Evolutionary conservation across 2,329 filamentous ascomycete genomes (phyloP).

Genomic region (Aspergillus glaucus): DNA sequence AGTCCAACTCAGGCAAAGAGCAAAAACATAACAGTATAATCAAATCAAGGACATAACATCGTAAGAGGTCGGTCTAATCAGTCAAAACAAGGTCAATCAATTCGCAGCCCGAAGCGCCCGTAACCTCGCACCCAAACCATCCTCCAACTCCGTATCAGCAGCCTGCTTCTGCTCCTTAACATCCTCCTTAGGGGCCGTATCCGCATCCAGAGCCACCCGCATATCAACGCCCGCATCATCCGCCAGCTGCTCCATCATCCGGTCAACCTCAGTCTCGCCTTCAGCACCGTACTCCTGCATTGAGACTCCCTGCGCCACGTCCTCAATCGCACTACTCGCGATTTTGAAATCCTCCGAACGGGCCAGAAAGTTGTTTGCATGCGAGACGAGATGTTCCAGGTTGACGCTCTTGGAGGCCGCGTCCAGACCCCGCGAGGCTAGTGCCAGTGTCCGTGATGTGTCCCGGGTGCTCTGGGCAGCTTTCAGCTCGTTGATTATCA

Average conservation of each 20-base stretch:
- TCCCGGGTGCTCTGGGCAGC: conserved; percentile 44
- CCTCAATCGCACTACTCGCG: conserved; percentile 36
- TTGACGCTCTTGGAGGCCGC: conserved; percentile 41
- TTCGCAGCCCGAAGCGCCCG: conserved; percentile 35
- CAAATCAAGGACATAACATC: no score
- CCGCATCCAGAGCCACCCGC: conserved; percentile 34
- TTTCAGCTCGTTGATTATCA: conserved; percentile 45
- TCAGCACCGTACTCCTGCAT: conserved; percentile 42
- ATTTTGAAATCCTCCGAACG: conserved; percentile 40
- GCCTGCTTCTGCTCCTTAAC: conserved; percentile 34
- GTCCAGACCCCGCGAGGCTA: conserved; percentile 41
- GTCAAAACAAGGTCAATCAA: conserved; percentile 9
- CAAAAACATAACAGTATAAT: no score
- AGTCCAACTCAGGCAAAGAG: no score
- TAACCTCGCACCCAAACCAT: conserved; percentile 36
- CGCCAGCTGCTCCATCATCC: conserved; percentile 39
- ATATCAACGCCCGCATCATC: conserved; percentile 40
- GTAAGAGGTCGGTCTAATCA: no score
- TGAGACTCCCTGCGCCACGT: conserved; percentile 36
- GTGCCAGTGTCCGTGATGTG: conserved; percentile 39
- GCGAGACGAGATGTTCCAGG: conserved; percentile 36
- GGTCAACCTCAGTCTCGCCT: conserved; percentile 37
- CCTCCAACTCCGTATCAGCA: conserved; percentile 34
- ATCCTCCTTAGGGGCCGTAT: conserved; percentile 35
- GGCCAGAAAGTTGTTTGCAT: conserved; percentile 39